Base-by-base conservation (phyloP, 1,284 basidiomycete genomes). In the Hemileccinum hortonii region DNA sequence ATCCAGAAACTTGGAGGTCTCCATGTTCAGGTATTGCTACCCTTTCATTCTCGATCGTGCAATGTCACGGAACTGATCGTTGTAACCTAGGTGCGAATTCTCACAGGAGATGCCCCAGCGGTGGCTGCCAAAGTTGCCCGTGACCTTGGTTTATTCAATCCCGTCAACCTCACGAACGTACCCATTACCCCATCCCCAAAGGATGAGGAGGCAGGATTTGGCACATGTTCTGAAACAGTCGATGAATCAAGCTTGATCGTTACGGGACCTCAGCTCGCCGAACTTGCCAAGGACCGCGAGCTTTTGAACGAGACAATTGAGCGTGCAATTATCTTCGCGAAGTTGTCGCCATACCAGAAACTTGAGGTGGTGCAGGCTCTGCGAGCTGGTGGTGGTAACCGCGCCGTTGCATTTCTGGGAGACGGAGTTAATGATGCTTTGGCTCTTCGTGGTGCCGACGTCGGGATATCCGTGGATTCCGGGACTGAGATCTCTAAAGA, bases 401-500 rank as follows among this genome's bases (percentile, higher is more conserved):
- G 65, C 16, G 65, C 67, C 29, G 63, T 67, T 29, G 65, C 69
- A 35, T 71, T 67, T 52, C 50, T 67, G 18, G 69, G 65, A 32
- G 65, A 71, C 35, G 69, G 65, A 1, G 66, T 67, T 18, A 71
- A 71, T 16, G 65, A 67, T 49, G 65, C 65, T 33, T 50, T 71
- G 47, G 65, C 65, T 38, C 65, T 67, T 46, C 65, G 65, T 7
- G 63, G 69, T 16, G 95, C 96, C 2, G 96, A 98, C 68, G 98
- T 99, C 58, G 96, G 96, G 24, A 88, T 99, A 53, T 91, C 92
- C 26, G 98, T 99, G 93, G 96, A 97, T 53, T 90, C 90, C 52
- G 96, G 96, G 12, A 98, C 96, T 6, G 96, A 99, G 66, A 96
- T 99, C 16, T 94, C 96, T 16, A 98, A 98, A 72, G 95, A 98